Percentiles rank a stretch among this genome's conserved stretches.
Evolutionary conservation across 306 rosid genomes (phyloP).

Genomic region (Castanopsis chinensis): DNA sequence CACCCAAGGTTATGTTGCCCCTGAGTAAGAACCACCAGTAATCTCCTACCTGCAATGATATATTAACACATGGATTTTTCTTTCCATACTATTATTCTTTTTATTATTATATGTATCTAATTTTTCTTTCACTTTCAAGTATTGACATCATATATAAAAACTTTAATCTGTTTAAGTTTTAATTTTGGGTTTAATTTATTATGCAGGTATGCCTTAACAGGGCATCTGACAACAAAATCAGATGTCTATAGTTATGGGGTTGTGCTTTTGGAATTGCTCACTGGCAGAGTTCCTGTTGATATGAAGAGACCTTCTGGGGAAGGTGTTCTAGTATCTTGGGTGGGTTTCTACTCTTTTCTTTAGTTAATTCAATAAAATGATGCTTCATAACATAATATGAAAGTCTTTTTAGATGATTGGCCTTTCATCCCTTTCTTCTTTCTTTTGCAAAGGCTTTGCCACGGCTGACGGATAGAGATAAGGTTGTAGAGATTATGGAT

Average conservation of each 20-base stretch:
- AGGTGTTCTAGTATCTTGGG: slow-evolving; percentile 95
- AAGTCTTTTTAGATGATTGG: not conserved
- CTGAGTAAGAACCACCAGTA: slow-evolving; percentile 59
- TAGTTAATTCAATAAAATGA: not conserved
- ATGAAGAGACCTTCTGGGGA: slow-evolving; percentile 89
- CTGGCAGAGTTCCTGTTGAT: slow-evolving; percentile 93
- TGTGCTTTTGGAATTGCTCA: slow-evolving; percentile 89
- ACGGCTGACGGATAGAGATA: slow-evolving; percentile 78
- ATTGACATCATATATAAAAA: not conserved
- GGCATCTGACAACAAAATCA: slow-evolving; percentile 92
- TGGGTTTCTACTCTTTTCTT: slow-evolving; percentile 28
- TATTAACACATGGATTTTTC: not conserved
- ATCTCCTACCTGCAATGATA: slow-evolving; percentile 16
- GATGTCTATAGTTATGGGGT: slow-evolving; percentile 94
- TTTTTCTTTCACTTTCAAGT: not conserved
- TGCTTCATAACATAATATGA: not conserved
- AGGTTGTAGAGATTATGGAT: slow-evolving; percentile 85
- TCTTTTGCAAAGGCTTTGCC: slow-evolving; percentile 69
- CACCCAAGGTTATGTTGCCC: slow-evolving; percentile 93
- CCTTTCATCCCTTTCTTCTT: not conserved
- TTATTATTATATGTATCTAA: not conserved
- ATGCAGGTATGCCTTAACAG: slow-evolving; percentile 92
- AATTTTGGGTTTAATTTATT: slow-evolving; percentile 6
- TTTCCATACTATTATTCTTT: not conserved
- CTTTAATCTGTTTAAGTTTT: not conserved